Base-by-base conservation (phyloP, 257 asterid genomes). In the Cruciata laevipes region DNA sequence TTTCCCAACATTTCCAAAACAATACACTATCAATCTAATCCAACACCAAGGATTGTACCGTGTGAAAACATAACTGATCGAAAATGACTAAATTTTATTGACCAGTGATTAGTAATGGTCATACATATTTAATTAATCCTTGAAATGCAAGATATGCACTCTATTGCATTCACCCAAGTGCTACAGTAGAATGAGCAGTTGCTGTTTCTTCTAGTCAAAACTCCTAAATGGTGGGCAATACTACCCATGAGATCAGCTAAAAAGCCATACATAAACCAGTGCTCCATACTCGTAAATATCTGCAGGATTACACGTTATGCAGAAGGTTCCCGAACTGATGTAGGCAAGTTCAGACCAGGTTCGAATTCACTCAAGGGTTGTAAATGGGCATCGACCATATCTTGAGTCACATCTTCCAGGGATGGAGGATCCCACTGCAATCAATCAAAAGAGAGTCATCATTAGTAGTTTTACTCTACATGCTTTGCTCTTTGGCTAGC, bases 291-390 rank as follows among this genome's bases (percentile, higher is more conserved):
- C 27, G 27, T 65, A 7, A 21, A 24, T 47, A n/a, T 44, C 52
- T 18, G 44, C 59, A 20, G 68, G 64, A 18, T 58, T 58, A 49
- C 7, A 13, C 57, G 35, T 53, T 84, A 93, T 51, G 83, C 89
- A 16, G 87, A 80, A n/a, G 99, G 99, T 74, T 93, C 99, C 61
- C 99, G 87, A 55, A 88, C 70, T 56, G 90, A 59, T 55, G 88
- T 89, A 25, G 95, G 95, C 84, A 93, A 78, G 84, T 85, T 83
- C 38, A 93, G 80, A 30, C 86, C 97, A 0, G 87, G 87, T 59
- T 85, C 97, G n/a, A 64, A 37, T 75, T 88, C 96, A 13, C 80
- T 80, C 37, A 86, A 81, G 13, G 95, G 96, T 18, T 70, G 67
- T 69, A 88, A 77, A 74, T 77, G 89, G 63, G 79, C 49, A 49